phyloP scores from a whole-genome alignment of 805 yeast species.

The Zygosaccharomyces bisporus region DNA sequence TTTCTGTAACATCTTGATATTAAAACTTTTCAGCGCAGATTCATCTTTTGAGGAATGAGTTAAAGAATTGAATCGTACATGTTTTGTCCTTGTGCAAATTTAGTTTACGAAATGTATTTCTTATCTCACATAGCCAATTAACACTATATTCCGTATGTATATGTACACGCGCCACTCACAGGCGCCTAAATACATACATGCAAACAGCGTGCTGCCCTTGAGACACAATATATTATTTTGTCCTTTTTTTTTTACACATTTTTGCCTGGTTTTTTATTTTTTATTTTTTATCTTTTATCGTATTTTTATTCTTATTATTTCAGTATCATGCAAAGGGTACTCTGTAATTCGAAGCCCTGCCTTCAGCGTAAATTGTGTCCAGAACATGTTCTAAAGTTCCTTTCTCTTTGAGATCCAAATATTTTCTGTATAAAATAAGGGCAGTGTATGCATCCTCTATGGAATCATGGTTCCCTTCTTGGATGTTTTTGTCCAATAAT shows the following conservation, averaged over 20 bases:
- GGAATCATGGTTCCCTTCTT: slow-evolving; percentile 92
- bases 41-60: no score
- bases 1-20: no score
- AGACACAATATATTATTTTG: no score
- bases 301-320: not conserved
- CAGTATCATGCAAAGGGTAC: slow-evolving; percentile 23
- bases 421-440: slow-evolving; percentile 66
- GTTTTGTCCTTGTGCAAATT: no score
- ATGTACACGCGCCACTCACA: no score
- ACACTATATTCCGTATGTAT: no score
- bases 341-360: slow-evolving; percentile 38
- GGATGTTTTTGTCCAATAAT: slow-evolving; percentile 70
- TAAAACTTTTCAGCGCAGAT: no score
- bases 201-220: no score
- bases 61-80: no score
- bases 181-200: no score
- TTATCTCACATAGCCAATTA: no score
- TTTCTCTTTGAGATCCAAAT: slow-evolving; percentile 52
- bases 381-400: slow-evolving; percentile 62
- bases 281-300: not conserved
- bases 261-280: not conserved
- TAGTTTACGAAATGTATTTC: no score
- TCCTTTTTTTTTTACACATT: not conserved
- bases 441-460: slow-evolving; percentile 95
- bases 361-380: slow-evolving; percentile 67